Base-by-base conservation (phyloP, 148 eudicot species). In the Euryodendron excelsum region DNA sequence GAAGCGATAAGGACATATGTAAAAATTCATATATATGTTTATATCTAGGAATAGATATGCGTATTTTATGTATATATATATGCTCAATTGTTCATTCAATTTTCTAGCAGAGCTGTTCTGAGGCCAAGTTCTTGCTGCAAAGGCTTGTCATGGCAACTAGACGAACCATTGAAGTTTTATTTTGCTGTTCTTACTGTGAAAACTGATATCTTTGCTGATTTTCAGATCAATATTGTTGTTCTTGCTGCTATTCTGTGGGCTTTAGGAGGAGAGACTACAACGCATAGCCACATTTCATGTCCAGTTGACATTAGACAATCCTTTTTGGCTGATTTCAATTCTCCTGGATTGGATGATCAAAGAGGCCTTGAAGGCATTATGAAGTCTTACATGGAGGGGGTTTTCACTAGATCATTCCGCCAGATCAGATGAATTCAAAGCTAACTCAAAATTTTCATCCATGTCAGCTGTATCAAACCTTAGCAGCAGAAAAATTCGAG, bases 381-480 rank as follows among this genome's bases (percentile, higher is more conserved):
- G 60, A 30, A 18, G 37, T 7, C 30, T 70, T 70, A 71, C 39
- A 18, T 18, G 75, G 61, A 53, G 27, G 75, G 75, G 36, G 33
- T 72, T 25, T 69, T 69, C 15, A 25, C 33, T 1, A 69, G 28
- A 45, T 41, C 73, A 34, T 45, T 69, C 34, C 15, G 21, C 53
- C 55, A 25, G 18, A 48, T 69, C 4, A 14, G 53, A 69, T 44
- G 55, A 69, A 45, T 10, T 69, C 73, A 44, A 27, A 69, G 36
- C 34, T 69, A 28, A 25, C 20, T 25, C n/a, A 25, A 44, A 69
- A 11, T 41, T 41, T 69, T 20, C 97, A 5, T 93, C 91, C 50
- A 94, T 89, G 70, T 87, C 98, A 14, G 92, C 92, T 83, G 98
- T 92, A 41, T 41, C n/a, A n/a, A n/a, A n/a, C n/a, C n/a, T n/a